Conservation (phyloP, 2,329 filamentous ascomycete genomes). For the Fusarium albosuccineum region DNA sequence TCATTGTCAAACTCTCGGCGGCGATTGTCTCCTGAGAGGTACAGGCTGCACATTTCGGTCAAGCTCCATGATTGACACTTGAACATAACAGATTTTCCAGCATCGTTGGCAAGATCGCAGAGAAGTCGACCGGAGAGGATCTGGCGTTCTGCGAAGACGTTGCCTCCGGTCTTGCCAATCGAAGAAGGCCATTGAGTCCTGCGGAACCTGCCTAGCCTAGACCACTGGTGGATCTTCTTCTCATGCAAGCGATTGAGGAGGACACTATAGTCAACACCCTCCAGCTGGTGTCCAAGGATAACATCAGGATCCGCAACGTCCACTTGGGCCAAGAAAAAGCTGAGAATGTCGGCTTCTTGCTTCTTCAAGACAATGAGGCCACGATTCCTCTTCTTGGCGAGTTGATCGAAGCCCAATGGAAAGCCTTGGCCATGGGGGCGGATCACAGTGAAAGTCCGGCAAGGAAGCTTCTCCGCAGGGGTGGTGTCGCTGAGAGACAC, state of each 20-base stretch:
- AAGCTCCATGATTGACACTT: slow-evolving; percentile 99
- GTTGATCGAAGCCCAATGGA: slow-evolving; percentile 86
- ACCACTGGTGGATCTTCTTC: slow-evolving; percentile 94
- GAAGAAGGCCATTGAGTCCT: slow-evolving; percentile 88
- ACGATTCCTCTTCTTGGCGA: slow-evolving; percentile 77
- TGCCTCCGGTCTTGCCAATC: slow-evolving; percentile 86
- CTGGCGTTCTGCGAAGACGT: slow-evolving; percentile 93
- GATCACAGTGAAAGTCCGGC: slow-evolving; percentile 91
- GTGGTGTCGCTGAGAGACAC: slow-evolving; percentile 89
- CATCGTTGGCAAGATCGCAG: slow-evolving; percentile 95
- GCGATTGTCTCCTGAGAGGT: slow-evolving; percentile 78
- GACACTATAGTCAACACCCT: slow-evolving; percentile 95
- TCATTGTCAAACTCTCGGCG: slow-evolving; percentile 92
- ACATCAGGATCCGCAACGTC: slow-evolving; percentile 93
- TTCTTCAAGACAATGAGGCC: slow-evolving; percentile 85
- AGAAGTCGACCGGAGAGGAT: slow-evolving; percentile 89
- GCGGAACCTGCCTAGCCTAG: slow-evolving; percentile 88
- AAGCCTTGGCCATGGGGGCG: slow-evolving; percentile 82
- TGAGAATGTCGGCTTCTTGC: slow-evolving; percentile 86
- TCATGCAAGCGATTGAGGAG: slow-evolving; percentile 88
- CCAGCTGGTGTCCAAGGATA: slow-evolving; percentile 93
- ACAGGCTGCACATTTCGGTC: slow-evolving; percentile 96
- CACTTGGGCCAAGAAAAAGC: slow-evolving; percentile 89
- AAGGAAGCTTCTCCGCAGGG: slow-evolving; percentile 87
- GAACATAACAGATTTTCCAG: slow-evolving; percentile 95